Evolutionary conservation across 257 asterid species (phyloP), one percentile per base, ranked within the genome.

Genomic region (Ligustrum vulgare): DNA sequence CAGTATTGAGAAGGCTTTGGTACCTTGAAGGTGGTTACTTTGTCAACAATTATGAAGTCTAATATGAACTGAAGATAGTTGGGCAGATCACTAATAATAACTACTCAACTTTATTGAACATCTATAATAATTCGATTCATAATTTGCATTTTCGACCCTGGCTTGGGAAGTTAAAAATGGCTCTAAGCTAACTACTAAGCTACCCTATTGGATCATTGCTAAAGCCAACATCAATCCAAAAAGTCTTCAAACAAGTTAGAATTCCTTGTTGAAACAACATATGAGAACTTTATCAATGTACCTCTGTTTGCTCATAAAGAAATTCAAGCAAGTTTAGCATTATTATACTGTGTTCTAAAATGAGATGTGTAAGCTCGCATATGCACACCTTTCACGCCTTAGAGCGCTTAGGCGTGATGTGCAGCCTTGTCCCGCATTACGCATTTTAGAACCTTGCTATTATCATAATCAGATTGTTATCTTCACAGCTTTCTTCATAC

Each of bases 381-480:
- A 28, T 28, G 31, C 31, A 28, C 31, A 28, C 31, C 31, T 0
- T 28, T 28, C 31, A 28, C 31, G 31, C 31, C 31, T 28, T 1
- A 28, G n/a, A n/a, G n/a, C n/a, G n/a, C n/a, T 28, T 28, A 28
- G 31, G 31, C 31, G 31, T 28, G 31, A 0, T 28, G 0, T 1
- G 31, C 31, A 0, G 31, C 31, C 31, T 28, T 1, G 1, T 28
- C 31, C 31, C 31, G 1, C 31, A 28, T 28, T 28, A 28, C 31
- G 1, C 31, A 28, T 28, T 28, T 28, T 28, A 28, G 31, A 28
- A 28, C 31, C 31, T 28, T 28, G 31, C 31, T 28, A 28, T 28
- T 76, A 37, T 64, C 8, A 35, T 45, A 51, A 80, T 67, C 79
- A 81, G 71, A 63, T 36, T 65, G 51, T 39, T 56, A n/a, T 68